phyloP scores from a whole-genome alignment of 805 yeast species.

The Candida maltosa region DNA sequence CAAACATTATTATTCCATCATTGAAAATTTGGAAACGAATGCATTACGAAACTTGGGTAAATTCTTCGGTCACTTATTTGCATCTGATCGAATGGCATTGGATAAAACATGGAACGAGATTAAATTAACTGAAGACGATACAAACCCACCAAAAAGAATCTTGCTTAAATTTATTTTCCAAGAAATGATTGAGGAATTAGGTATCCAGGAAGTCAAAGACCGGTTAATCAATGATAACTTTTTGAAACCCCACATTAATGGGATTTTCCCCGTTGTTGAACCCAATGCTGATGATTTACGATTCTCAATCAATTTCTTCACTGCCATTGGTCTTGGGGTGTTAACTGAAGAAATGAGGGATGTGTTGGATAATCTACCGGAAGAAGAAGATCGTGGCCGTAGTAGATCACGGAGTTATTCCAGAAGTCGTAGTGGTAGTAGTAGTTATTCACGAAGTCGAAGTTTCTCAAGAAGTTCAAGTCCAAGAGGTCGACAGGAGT shows the following conservation, averaged over 20 bases:
- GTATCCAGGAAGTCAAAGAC: conserved; percentile 46
- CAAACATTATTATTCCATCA: conserved; percentile 48
- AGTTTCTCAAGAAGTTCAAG: conserved; percentile 19
- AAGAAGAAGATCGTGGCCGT: conserved; percentile 14
- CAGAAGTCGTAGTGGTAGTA: conserved; percentile 12
- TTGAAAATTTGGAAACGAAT: conserved; percentile 69
- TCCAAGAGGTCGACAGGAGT: conserved; percentile 8
- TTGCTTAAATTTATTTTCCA: conserved; percentile 77
- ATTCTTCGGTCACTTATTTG: conserved; percentile 81
- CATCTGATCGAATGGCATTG: conserved; percentile 68
- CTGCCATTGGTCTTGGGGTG: conserved; percentile 86
- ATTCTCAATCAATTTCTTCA: conserved; percentile 85
- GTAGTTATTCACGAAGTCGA: conserved; percentile 11
- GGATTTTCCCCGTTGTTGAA: conserved; percentile 59
- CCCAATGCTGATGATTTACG: conserved; percentile 49
- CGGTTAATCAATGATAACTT: conserved; percentile 50
- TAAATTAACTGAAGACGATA: conserved; percentile 62
- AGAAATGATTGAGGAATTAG: conserved; percentile 76
- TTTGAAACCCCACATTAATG: conserved; percentile 45
- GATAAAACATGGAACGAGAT: conserved; percentile 50
- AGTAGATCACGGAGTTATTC: conserved; percentile 10
- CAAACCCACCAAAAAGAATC: conserved; percentile 80
- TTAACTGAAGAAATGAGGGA: conserved; percentile 82
- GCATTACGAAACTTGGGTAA: conserved; percentile 76
- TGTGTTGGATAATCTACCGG: conserved; percentile 31